Evolutionary conservation across 2,329 filamentous ascomycete species (phyloP), one percentile per base, ranked within the genome.

Genomic region (Verticillium alfalfae): DNA sequence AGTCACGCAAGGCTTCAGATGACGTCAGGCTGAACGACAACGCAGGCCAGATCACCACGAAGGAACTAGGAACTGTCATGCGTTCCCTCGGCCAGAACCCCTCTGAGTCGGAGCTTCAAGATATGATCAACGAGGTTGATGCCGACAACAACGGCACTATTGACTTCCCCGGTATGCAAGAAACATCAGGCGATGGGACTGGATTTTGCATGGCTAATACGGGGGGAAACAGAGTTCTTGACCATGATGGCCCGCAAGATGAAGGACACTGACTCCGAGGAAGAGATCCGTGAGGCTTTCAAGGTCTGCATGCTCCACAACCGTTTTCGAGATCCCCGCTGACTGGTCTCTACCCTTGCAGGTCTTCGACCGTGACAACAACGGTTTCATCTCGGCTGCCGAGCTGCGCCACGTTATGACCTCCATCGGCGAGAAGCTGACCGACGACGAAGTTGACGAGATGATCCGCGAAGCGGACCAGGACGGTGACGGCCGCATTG

Each of bases 171-270:
- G 91, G 91, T 94, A 85, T 70, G 85, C 70, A 58, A n/a, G n/a
- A 22, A 52, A 52, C 6, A 22, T 13, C 36, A 37, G 18, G 22
- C 10, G 8, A 9, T 10, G 26, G 26, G 18, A 22, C 10, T 31
- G 45, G 45, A 52, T 26, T 37, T 13, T 2, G 26, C 26, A 8
- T 18, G 45, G 67, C 72, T 76, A 64, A 75, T 70, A 65, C 34
- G 60, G 26, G n/a, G 26, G n/a, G 60, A 63, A 60, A 55, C 72
- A 94, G 91, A 95, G 75, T 95, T 95, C 79, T 82, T 95, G 65
- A 95, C 91, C 66, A 95, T 95, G 91, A 95, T 95, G 91, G 91
- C 91, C 64, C 87, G 91, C 73, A 95, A 95, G 82, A 95, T 95
- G 91, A 94, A 94, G 84, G 91, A 94, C 72, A 95, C 91, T 69